phyloP scores from a whole-genome alignment of 768 basidiomycete genomes.

The Amylocystis lapponica region DNA sequence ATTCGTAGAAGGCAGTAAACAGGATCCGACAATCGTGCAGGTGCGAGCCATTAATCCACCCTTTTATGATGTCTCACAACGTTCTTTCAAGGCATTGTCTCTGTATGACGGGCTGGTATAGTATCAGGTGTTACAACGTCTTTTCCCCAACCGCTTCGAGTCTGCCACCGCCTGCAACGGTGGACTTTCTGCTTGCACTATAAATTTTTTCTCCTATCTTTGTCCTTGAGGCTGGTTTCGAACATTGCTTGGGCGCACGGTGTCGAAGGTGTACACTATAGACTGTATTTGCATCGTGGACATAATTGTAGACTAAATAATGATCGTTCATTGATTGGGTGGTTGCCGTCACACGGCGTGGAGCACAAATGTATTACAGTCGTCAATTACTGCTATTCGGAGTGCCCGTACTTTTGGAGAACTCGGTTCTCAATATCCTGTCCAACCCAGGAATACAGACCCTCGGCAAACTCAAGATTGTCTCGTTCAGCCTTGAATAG shows the following conservation, averaged over 20 bases:
- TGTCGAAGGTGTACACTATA: background rate
- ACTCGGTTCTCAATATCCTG: conserved; percentile 76
- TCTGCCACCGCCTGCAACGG: too few relatives aligned
- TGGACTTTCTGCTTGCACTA: too few relatives aligned
- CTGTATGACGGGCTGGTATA: conserved; percentile 93
- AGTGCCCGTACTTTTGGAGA: conserved; percentile 61
- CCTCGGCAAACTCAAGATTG: conserved; percentile 88
- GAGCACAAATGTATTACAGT: too few relatives aligned
- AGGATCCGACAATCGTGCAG: conserved; percentile 99
- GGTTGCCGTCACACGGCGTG: too few relatives aligned
- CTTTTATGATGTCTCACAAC: conserved; percentile 3
- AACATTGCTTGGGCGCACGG: conserved; percentile 1
- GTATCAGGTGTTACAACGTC: background rate
- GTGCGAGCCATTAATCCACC: conserved; percentile 41
- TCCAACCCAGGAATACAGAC: conserved; percentile 79
- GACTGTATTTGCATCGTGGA: conserved; percentile 10
- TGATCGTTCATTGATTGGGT: too few relatives aligned
- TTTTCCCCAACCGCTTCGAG: background rate
- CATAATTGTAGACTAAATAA: conserved; percentile 8
- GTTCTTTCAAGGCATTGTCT: conserved; percentile 67
- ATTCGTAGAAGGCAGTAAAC: conserved; percentile 97
- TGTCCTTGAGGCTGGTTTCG: background rate
- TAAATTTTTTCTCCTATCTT: background rate
- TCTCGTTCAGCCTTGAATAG: conserved; percentile 88
- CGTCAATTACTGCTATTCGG: too few relatives aligned